Conservation (phyloP, 2,329 filamentous ascomycete genomes). For the Hypoxylon sp. region DNA sequence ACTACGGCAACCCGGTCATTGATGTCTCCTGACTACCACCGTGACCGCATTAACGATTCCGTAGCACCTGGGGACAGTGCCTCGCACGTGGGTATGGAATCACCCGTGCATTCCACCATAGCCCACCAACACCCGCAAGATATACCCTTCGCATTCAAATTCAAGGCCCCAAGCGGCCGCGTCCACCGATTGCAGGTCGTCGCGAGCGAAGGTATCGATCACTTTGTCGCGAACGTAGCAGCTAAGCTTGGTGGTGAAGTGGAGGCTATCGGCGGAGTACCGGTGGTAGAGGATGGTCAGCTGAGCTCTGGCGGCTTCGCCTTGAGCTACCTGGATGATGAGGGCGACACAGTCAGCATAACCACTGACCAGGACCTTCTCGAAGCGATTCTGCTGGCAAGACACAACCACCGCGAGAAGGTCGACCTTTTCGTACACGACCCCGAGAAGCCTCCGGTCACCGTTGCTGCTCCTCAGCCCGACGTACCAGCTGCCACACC, state of each 20-base stretch:
- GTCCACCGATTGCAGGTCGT: constrained; percentile 92
- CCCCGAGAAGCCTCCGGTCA: constrained; percentile 87
- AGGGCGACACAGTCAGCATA: constrained; percentile 96
- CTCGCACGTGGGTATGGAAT: constrained; percentile 88
- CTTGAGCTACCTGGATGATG: constrained; percentile 95
- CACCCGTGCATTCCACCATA: constrained; percentile 76
- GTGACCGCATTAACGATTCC: constrained; percentile 81
- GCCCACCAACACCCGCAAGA: constrained; percentile 76
- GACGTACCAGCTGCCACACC: constrained; percentile 62
- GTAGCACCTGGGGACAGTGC: constrained; percentile 95
- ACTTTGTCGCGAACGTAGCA: constrained; percentile 82
- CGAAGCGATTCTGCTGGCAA: constrained; percentile 89
- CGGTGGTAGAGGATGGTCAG: constrained; percentile 83
- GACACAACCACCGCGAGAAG: constrained; percentile 85
- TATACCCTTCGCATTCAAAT: constrained; percentile 95
- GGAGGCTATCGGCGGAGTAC: constrained; percentile 85
- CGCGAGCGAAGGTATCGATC: constrained; percentile 83
- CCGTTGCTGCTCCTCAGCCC: constrained; percentile 67
- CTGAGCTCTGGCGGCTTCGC: constrained; percentile 86
- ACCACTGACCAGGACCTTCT: constrained; percentile 94
- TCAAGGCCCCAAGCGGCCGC: constrained; percentile 95
- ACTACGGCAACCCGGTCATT: constrained; percentile 79
- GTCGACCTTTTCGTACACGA: constrained; percentile 98
- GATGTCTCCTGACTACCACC: constrained; percentile 83
- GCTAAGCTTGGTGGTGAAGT: constrained; percentile 89